These are phyloP conservation scores for Akanthomyces muscarius DNA, from an alignment of 2,329 filamentous ascomycete genomes.

Conservation along the genomic window DNA sequence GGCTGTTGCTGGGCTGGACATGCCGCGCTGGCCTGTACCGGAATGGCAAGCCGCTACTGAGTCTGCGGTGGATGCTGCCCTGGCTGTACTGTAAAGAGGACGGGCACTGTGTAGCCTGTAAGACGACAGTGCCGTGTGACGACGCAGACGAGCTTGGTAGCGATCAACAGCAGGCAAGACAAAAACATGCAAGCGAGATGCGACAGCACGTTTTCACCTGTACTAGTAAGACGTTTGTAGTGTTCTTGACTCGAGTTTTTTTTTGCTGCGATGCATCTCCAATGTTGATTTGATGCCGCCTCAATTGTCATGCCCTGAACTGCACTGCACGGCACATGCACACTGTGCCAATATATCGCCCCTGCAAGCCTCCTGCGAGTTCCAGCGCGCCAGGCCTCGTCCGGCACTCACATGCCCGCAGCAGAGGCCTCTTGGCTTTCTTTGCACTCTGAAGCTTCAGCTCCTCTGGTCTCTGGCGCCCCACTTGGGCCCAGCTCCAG, in stretches of 20 bases:
- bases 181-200: background rate
- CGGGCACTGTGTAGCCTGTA: no score
- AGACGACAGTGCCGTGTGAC: background rate
- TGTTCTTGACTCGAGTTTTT: background rate
- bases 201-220: background rate
- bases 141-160: background rate
- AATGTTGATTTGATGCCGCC: no score
- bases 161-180: constrained; percentile 6
- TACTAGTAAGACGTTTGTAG: background rate
- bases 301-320: background rate
- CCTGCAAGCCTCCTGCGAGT: constrained; percentile 12
- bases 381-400: constrained; percentile 7
- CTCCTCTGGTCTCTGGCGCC: background rate
- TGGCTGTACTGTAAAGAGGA: no score
- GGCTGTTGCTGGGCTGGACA: constrained; percentile 2
- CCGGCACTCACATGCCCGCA: background rate
- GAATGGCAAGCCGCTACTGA: background rate
- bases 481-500: constrained; percentile 12
- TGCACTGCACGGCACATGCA: background rate
- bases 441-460: background rate
- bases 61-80: background rate
- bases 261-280: no score
- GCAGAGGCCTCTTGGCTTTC: background rate
- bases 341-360: constrained; percentile 1
- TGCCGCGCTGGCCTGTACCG: background rate